A percentile compares a stretch with the other conserved stretches of the same genome.
These are phyloP conservation scores for Dictyostelium purpureum DNA, from an alignment of 78 protist species.

Conservation along the genomic window DNA sequence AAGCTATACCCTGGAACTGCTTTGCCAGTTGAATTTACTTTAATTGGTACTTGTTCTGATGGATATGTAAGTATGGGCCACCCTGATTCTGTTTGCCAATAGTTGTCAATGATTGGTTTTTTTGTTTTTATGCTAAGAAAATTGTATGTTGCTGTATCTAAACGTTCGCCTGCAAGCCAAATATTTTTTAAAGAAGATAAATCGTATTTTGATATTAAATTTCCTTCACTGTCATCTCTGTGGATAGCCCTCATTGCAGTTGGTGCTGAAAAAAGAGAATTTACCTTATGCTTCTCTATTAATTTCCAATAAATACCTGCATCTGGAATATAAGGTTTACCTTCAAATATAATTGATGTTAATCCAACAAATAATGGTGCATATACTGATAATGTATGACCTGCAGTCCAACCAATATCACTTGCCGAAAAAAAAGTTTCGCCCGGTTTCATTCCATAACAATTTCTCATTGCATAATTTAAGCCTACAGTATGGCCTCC, in stretches of 20 bases:
- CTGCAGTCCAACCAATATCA: slow-evolving; percentile 81
- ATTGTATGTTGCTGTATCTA: background rate
- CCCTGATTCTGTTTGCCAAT: background rate
- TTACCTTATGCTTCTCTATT: slow-evolving; percentile 33
- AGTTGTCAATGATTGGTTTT: background rate
- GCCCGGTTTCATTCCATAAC: no score
- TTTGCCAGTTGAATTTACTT: slow-evolving; percentile 45
- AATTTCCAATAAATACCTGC: slow-evolving; percentile 63
- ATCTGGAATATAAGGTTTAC: slow-evolving; percentile 67
- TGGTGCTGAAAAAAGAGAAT: slow-evolving; percentile 65
- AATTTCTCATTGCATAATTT: background rate
- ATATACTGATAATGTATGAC: slow-evolving; percentile 31
- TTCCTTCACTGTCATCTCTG: slow-evolving; percentile 55
- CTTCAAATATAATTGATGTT: slow-evolving; percentile 66
- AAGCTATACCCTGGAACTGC: slow-evolving; percentile 79
- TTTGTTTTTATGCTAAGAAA: background rate
- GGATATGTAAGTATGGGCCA: background rate
- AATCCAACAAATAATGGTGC: slow-evolving; percentile 23
- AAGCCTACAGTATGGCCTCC: slow-evolving; percentile 34
- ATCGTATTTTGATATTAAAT: background rate
- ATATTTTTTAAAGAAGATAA: slow-evolving; percentile 16
- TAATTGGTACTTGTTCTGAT: slow-evolving; percentile 29
- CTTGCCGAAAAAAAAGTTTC: slow-evolving; percentile 44
- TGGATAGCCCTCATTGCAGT: slow-evolving; percentile 16
- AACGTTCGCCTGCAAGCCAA: slow-evolving; percentile 66